These are phyloP conservation scores for Sporothrix luriei DNA, from an alignment of 2,329 filamentous ascomycete species.

Conservation along the genomic window DNA sequence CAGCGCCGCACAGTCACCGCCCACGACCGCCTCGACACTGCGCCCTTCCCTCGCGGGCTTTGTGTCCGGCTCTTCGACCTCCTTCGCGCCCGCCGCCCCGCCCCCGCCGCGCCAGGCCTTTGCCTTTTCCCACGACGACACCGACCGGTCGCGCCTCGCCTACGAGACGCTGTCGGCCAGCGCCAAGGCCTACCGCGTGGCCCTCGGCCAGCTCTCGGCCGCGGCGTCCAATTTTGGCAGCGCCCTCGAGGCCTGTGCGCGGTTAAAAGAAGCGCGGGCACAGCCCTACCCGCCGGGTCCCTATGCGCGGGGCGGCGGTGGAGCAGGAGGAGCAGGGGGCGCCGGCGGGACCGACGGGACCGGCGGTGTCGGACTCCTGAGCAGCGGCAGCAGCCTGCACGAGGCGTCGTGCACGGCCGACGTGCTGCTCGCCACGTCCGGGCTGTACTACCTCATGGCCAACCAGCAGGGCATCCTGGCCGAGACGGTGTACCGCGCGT, in stretches of 20 bases:
- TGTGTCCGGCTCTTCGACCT: background rate
- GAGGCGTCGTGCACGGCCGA: conserved; percentile 63
- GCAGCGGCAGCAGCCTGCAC: conserved; percentile 38
- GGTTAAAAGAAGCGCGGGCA: conserved; percentile 66
- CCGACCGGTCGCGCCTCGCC: conserved; percentile 63
- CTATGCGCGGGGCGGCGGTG: conserved; percentile 38
- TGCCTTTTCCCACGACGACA: conserved; percentile 61
- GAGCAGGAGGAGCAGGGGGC: conserved; percentile 37
- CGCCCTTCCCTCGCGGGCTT: conserved; percentile 26
- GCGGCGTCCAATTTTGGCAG: conserved; percentile 66
- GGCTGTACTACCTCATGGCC: conserved; percentile 67
- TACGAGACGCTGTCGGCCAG: conserved; percentile 64
- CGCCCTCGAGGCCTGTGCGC: conserved; percentile 68
- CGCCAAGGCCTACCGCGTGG: conserved; percentile 65
- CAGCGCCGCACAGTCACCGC: conserved; percentile 27
- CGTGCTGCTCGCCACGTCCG: conserved; percentile 62
- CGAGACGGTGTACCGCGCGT: conserved; percentile 68
- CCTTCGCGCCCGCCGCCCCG: conserved; percentile 15
- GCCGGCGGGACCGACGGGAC: conserved; percentile 38
- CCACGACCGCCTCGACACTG: conserved; percentile 28
- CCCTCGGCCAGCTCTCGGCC: conserved; percentile 62
- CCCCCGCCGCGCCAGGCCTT: conserved; percentile 45
- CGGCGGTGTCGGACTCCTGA: conserved; percentile 51
- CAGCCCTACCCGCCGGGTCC: conserved; percentile 53
- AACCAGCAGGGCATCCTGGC: conserved; percentile 72